These are phyloP conservation scores for Papiliotrema laurentii DNA, from an alignment of 1,284 basidiomycete genomes.

Conservation along the genomic window DNA sequence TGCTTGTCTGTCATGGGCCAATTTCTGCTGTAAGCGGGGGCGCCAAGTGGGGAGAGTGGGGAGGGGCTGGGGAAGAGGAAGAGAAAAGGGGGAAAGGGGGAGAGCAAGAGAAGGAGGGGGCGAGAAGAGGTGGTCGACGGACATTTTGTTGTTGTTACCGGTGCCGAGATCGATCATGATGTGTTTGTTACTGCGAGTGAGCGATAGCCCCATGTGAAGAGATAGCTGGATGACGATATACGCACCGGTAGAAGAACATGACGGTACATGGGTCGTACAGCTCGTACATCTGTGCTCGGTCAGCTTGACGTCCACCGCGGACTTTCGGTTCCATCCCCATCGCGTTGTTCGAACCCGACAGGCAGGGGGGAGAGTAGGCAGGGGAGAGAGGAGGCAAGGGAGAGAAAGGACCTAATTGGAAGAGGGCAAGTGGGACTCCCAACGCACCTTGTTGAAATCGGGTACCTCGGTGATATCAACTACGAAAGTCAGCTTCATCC, in stretches of 20 bases:
- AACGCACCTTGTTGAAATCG: constrained; percentile 91
- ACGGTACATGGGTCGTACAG: constrained; percentile 92
- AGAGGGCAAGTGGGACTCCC: no score
- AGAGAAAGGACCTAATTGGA: no score
- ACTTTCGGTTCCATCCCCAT: neutral
- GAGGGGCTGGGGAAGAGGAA: neutral
- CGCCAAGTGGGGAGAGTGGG: neutral
- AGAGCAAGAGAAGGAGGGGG: no score
- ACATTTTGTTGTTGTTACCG: constrained; percentile 99
- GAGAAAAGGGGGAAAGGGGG: no score
- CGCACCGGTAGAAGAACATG: constrained; percentile 95
- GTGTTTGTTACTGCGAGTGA: constrained; percentile 78
- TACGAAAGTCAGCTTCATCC: constrained; percentile 5
- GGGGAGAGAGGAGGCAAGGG: no score
- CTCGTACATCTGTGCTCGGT: constrained; percentile 45
- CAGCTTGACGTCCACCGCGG: no score
- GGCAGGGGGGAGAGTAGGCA: no score
- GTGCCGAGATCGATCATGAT: constrained; percentile 99
- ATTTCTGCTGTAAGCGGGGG: constrained; percentile 57
- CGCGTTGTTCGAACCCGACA: neutral
- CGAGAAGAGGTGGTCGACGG: no score
- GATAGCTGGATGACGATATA: neutral
- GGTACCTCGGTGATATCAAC: constrained; percentile 96
- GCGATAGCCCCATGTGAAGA: constrained; percentile 1
- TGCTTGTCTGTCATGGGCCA: constrained; percentile 98